Evolutionary conservation across 2,329 filamentous ascomycete genomes (phyloP), one percentile per base, ranked within the genome.

Genomic region (Aureobasidium sp.): DNA sequence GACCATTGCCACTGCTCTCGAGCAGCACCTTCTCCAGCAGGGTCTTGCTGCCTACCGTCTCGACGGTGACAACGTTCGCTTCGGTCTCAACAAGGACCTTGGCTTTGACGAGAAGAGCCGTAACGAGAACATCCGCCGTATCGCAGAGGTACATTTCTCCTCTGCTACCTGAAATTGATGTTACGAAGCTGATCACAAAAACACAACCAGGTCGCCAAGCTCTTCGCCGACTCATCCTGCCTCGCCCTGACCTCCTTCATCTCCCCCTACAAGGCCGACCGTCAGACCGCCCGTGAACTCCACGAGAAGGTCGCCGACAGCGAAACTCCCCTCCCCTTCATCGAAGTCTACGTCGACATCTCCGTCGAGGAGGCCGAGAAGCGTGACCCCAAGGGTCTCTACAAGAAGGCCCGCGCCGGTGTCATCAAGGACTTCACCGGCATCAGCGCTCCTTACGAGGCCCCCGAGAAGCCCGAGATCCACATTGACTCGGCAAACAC

Each of bases 391-490:
- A 99, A 99, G 85, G 94, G 93, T 5, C 79, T 97, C 64, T 99
- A 99, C 79, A 96, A 96, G 83, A 96, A 96, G 84, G 94, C 94
- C 13, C 82, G 93, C 48, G 87, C 89, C 57, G 94, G 94, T 48
- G 86, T 95, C 75, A 97, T 97, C 77, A 94, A 95, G 77, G 91
- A 97, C 68, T 99, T 99, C 74, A 99, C 94, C 1, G 94, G 94
- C 61, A 91, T 97, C 70, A 92, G 88, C 67, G 91, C 93, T 34
- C 94, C 94, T 1, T 99, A 99, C 74, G 94, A 99, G 83, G 90
- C 85, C 64, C 94, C 94, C 5, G 79, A 87, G 73, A 85, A 85
- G 62, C 84, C 94, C 1, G 94, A 99, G 80, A 89, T 99, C 67
- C 87, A 88, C 68, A 90, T 99, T 72, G 83, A 85, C 77, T 95